Conservation (phyloP, 1,139 yeast genomes). For the Yamadazyma atlantica region DNA sequence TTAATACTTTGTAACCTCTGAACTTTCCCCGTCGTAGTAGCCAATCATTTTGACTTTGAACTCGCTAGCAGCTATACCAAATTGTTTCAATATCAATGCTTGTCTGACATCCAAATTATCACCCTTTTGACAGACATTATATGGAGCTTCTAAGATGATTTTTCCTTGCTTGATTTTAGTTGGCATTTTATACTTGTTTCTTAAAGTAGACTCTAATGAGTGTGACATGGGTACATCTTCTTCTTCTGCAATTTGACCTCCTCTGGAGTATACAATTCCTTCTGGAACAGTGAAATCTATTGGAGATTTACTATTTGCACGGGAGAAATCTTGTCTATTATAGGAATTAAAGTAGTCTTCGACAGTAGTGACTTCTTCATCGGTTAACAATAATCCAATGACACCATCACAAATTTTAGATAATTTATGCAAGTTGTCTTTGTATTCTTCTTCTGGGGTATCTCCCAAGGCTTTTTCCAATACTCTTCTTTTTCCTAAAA, state of each 20-base stretch:
- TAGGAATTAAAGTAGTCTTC: constrained; percentile 77
- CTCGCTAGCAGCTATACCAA: constrained; percentile 92
- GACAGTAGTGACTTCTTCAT: constrained; percentile 85
- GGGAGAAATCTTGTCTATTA: constrained; percentile 76
- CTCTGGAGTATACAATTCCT: constrained; percentile 91
- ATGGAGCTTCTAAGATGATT: constrained; percentile 72
- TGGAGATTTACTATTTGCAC: constrained; percentile 86
- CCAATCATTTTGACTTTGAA: constrained; percentile 81
- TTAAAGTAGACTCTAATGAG: constrained; percentile 87
- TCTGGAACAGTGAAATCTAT: constrained; percentile 81
- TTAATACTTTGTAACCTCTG: constrained; percentile 29
- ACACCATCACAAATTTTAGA: constrained; percentile 65
- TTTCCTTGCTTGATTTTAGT: constrained; percentile 90
- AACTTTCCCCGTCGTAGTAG: constrained; percentile 61
- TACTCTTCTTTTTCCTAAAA: constrained; percentile 91
- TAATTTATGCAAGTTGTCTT: constrained; percentile 74
- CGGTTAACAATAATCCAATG: constrained; percentile 83
- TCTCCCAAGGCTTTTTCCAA: constrained; percentile 90
- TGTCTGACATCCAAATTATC: constrained; percentile 85
- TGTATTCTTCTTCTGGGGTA: constrained; percentile 84
- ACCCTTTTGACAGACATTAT: constrained; percentile 76
- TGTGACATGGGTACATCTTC: constrained; percentile 98
- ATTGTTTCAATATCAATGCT: constrained; percentile 88
- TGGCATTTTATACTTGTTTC: constrained; percentile 88
- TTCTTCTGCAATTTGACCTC: constrained; percentile 85